These are phyloP conservation scores for Protea cynaroides DNA, from an alignment of 164 flowering plant genomes.

Conservation along the genomic window DNA sequence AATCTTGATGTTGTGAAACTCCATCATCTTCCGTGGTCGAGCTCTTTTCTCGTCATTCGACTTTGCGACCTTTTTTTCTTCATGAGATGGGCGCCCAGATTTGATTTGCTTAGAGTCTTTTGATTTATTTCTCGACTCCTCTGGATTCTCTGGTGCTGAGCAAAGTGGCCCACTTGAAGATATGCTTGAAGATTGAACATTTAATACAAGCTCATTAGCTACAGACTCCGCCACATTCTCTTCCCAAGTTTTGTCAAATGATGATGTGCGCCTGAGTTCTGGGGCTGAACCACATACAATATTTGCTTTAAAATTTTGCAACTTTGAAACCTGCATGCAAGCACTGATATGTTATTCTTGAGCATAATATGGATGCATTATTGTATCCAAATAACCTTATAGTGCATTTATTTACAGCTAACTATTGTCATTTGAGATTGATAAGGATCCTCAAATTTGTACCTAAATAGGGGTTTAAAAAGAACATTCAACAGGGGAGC, in stretches of 20 bases:
- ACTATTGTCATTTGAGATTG: not conserved
- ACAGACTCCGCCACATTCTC: conserved; percentile 93
- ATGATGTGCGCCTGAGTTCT: conserved; percentile 86
- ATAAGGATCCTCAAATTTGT: not conserved
- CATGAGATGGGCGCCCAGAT: conserved; percentile 85
- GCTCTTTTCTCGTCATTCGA: conserved; percentile 73
- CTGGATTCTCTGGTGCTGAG: conserved; percentile 52
- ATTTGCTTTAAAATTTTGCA: conserved; percentile 51
- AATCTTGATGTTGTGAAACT: conserved; percentile 90
- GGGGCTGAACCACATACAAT: conserved; percentile 41
- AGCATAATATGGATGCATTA: not conserved
- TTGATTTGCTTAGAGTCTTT: conserved; percentile 63
- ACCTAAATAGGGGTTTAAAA: not conserved
- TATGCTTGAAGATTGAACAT: conserved; percentile 44
- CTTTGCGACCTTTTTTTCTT: conserved; percentile 80
- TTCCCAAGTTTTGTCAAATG: conserved; percentile 95
- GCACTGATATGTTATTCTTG: not conserved
- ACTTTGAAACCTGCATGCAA: conserved; percentile 58
- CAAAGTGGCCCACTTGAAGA: conserved; percentile 43
- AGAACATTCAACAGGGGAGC: too few relatives aligned
- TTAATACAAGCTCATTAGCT: conserved; percentile 78
- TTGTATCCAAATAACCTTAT: not conserved
- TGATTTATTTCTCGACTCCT: conserved; percentile 54
- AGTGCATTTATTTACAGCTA: not conserved
- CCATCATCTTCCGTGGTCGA: conserved; percentile 81